Evolutionary conservation across 495 filamentous ascomycete species (phyloP).

Genomic region (Penicillium diatomitis): DNA sequence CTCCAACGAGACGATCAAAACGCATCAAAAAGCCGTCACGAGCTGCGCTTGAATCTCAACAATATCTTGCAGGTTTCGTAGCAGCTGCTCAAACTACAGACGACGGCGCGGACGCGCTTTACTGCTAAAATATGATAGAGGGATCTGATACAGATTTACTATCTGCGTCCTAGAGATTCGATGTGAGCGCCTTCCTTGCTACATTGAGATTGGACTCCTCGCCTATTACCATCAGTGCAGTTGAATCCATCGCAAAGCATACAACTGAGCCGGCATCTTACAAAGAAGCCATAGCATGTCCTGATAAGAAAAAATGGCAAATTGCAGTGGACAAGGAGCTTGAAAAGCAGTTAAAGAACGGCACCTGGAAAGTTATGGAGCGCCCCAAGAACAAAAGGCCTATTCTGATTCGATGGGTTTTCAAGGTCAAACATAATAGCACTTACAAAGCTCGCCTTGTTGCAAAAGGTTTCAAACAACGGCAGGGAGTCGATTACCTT

Average conservation of each 20-base stretch:
- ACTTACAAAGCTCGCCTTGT: not conserved
- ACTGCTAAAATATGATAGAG: not conserved
- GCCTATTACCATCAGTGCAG: not conserved
- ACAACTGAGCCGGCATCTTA: not conserved
- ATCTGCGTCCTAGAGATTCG: too few species aligned
- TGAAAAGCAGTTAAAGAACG: not conserved
- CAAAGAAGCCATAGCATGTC: not conserved
- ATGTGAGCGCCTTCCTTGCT: too few species aligned
- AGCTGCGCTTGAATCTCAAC: not conserved
- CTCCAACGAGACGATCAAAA: too few species aligned
- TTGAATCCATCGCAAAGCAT: not conserved
- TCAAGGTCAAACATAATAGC: not conserved
- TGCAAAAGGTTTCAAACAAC: not conserved
- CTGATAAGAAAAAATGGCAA: not conserved
- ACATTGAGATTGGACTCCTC: not conserved
- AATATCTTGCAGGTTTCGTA: not conserved
- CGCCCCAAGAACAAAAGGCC: not conserved
- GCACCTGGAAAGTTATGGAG: not conserved
- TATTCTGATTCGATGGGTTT: not conserved
- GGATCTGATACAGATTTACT: not conserved
- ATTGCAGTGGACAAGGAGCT: not conserved
- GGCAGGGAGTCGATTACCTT: not conserved
- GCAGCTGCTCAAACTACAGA: not conserved
- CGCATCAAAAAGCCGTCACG: not conserved
- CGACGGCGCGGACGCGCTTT: not conserved